Conservation (phyloP, 441 rosid species). For the Populus trichocarpa region DNA sequence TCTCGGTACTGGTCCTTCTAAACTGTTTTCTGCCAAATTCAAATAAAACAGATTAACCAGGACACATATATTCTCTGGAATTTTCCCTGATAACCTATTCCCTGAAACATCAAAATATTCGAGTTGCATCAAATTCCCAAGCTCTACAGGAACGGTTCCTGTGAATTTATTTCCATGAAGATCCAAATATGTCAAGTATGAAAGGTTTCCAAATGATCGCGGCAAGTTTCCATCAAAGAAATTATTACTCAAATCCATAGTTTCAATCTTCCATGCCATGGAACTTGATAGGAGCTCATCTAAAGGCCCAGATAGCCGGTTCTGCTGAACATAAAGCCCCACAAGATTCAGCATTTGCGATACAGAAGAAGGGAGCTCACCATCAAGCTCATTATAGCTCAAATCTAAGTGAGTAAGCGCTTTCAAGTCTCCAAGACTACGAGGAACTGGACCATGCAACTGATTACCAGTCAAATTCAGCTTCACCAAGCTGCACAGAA, state of each 20-base stretch:
- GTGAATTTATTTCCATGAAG: slow-evolving; percentile 59
- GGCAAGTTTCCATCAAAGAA: slow-evolving; percentile 53
- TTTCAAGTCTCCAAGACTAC: slow-evolving; percentile 60
- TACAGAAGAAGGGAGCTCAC: slow-evolving; percentile 62
- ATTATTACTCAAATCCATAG: slow-evolving; percentile 65
- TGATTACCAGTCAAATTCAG: slow-evolving; percentile 70
- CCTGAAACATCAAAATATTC: slow-evolving; percentile 63
- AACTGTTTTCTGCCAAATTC: slow-evolving; percentile 52
- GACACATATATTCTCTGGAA: slow-evolving; percentile 60
- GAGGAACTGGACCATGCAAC: slow-evolving; percentile 56
- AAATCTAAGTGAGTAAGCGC: slow-evolving; percentile 82
- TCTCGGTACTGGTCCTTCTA: slow-evolving; percentile 64
- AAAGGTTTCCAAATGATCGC: slow-evolving; percentile 54
- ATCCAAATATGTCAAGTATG: slow-evolving; percentile 68
- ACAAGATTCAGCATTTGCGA: slow-evolving; percentile 65
- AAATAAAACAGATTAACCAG: slow-evolving; percentile 41
- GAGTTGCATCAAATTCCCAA: slow-evolving; percentile 69
- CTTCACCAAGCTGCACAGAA: slow-evolving; percentile 64
- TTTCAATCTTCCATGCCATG: slow-evolving; percentile 65
- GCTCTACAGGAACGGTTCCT: slow-evolving; percentile 58
- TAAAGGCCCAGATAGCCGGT: slow-evolving; percentile 51
- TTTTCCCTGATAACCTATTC: slow-evolving; percentile 56
- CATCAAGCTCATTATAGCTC: slow-evolving; percentile 59
- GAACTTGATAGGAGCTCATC: slow-evolving; percentile 45
- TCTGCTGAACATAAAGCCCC: slow-evolving; percentile 70